Evolutionary conservation across 1,284 basidiomycete genomes (phyloP).

Genomic region (Somion occarium): DNA sequence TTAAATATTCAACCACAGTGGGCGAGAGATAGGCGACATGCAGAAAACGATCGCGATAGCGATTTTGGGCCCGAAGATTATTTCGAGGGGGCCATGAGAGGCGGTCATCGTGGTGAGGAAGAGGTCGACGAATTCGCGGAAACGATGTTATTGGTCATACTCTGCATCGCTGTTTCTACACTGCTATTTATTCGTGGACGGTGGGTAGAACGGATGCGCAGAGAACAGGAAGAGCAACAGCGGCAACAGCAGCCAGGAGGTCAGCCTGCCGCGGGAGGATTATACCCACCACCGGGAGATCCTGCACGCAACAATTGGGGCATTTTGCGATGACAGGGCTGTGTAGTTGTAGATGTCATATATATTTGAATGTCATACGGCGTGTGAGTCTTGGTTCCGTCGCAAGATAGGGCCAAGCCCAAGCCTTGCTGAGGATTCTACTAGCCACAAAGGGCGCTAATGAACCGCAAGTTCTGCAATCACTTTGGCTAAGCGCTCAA

Average conservation of each 20-base stretch:
- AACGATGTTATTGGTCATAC: slow-evolving; percentile 63
- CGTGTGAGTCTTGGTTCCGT: too few species aligned
- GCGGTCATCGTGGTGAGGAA: slow-evolving; percentile 48
- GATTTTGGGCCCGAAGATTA: slow-evolving; percentile 80
- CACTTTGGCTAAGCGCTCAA: too few species aligned
- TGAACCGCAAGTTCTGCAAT: too few species aligned
- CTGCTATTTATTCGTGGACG: slow-evolving; percentile 70
- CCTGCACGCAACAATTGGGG: slow-evolving; percentile 65
- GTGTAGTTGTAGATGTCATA: too few species aligned
- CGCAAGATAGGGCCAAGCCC: too few species aligned
- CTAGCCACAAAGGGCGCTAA: too few species aligned
- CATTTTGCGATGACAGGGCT: slow-evolving; percentile 46
- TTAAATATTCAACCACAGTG: slow-evolving; percentile 42
- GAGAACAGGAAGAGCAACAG: slow-evolving; percentile 36
- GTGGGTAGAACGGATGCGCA: slow-evolving; percentile 62
- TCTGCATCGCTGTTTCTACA: slow-evolving; percentile 62
- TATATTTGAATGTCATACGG: too few species aligned
- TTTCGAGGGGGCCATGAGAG: slow-evolving; percentile 63
- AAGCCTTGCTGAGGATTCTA: too few species aligned
- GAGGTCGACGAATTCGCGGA: slow-evolving; percentile 63
- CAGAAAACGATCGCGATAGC: slow-evolving; percentile 64
- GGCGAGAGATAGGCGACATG: slow-evolving; percentile 68
- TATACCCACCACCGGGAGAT: slow-evolving; percentile 61
- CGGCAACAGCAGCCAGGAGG: slow-evolving; percentile 28
- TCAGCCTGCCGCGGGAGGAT: slow-evolving; percentile 32